Conservation (phyloP, 2,329 filamentous ascomycete species). For the Aspergillus sp. region DNA sequence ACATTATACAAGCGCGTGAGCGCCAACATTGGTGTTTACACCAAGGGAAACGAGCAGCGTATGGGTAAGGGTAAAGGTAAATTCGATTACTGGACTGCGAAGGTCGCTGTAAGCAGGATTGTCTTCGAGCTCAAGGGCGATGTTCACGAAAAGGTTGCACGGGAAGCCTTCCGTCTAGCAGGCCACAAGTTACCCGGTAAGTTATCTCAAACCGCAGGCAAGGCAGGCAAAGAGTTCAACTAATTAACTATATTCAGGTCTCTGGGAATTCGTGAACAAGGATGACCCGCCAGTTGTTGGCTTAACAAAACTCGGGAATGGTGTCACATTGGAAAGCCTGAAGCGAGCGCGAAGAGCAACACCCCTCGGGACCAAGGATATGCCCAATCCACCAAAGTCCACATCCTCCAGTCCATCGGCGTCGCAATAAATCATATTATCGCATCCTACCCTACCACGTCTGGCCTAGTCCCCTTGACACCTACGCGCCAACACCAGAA, state of each 20-base stretch:
- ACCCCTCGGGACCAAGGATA: slow-evolving; percentile 40
- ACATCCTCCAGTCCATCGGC: slow-evolving; percentile 37
- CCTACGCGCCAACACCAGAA: slow-evolving; percentile 55
- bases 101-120: slow-evolving; percentile 86
- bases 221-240: slow-evolving; percentile 14
- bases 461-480: slow-evolving; percentile 14
- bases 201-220: slow-evolving; percentile 29
- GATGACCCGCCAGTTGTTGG: slow-evolving; percentile 88
- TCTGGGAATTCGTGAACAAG: slow-evolving; percentile 91
- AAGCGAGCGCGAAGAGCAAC: slow-evolving; percentile 74
- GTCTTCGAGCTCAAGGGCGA: slow-evolving; percentile 90
- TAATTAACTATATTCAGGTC: slow-evolving; percentile 30
- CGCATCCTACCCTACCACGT: slow-evolving; percentile 8
- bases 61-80: slow-evolving; percentile 99
- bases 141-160: slow-evolving; percentile 89
- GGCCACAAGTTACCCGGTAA: slow-evolving; percentile 91
- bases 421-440: slow-evolving; percentile 31
- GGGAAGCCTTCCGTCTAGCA: slow-evolving; percentile 89
- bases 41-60: slow-evolving; percentile 92
- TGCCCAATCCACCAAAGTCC: slow-evolving; percentile 30
- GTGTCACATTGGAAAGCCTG: slow-evolving; percentile 77
- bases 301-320: slow-evolving; percentile 80
- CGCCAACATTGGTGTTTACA: slow-evolving; percentile 93
- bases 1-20: slow-evolving; percentile 86
- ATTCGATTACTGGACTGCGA: slow-evolving; percentile 93